Evolutionary conservation across 2,329 filamentous ascomycete species (phyloP).

Genomic region (Exophiala xenobiotica): DNA sequence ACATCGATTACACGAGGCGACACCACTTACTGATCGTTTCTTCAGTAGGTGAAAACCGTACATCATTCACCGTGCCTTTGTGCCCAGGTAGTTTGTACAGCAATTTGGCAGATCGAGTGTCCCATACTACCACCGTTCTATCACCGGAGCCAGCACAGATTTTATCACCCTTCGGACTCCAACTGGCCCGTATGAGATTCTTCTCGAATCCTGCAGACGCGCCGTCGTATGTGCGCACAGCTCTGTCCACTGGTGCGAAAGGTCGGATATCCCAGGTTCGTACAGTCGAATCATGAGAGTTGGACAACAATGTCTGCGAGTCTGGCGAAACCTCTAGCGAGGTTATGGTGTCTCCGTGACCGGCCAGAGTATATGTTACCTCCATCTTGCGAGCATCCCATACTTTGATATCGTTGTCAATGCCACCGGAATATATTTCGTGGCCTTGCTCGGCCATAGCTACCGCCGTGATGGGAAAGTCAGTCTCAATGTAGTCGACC

Average conservation of each 20-base stretch:
- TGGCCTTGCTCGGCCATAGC: slow-evolving; percentile 92
- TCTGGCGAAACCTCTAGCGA: slow-evolving; percentile 91
- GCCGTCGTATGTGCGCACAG: slow-evolving; percentile 88
- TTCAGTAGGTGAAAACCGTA: slow-evolving; percentile 79
- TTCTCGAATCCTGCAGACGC: slow-evolving; percentile 83
- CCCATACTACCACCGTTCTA: slow-evolving; percentile 89
- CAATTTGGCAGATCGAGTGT: slow-evolving; percentile 80
- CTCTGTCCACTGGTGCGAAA: slow-evolving; percentile 84
- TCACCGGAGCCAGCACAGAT: slow-evolving; percentile 89
- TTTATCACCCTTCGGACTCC: slow-evolving; percentile 81
- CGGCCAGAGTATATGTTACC: slow-evolving; percentile 80
- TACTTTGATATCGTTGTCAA: slow-evolving; percentile 95
- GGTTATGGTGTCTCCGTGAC: slow-evolving; percentile 89
- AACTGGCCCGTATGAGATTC: slow-evolving; percentile 86
- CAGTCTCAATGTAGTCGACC: slow-evolving; percentile 81
- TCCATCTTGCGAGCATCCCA: slow-evolving; percentile 95
- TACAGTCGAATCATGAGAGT: slow-evolving; percentile 90
- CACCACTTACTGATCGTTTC: slow-evolving; percentile 79
- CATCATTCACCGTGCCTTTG: slow-evolving; percentile 91
- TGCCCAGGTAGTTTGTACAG: slow-evolving; percentile 94
- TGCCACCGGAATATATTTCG: slow-evolving; percentile 89
- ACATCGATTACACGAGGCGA: neutral
- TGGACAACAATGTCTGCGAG: slow-evolving; percentile 83
- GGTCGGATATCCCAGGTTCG: slow-evolving; percentile 95
- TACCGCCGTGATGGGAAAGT: slow-evolving; percentile 88